Evolutionary conservation across 75 land plant genomes (phyloP).

Genomic region (Pseudotsuga menziesii): DNA sequence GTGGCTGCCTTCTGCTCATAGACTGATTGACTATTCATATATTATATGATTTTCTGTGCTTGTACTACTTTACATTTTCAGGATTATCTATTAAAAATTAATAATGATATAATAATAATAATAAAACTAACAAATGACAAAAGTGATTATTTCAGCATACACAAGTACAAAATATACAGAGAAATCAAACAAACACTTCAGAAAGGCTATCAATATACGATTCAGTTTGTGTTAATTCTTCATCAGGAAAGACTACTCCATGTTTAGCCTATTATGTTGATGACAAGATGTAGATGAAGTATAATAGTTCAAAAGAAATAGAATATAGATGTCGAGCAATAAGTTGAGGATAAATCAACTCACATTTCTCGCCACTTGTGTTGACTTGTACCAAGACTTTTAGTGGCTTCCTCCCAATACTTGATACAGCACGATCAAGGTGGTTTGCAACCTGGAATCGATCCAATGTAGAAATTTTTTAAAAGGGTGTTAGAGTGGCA

Average conservation of each 20-base stretch:
- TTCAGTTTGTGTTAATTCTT: neutral
- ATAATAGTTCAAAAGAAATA: neutral
- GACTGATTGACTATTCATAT: neutral
- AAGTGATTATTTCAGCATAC: neutral
- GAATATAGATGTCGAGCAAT: neutral
- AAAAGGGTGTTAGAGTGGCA: too few relatives aligned
- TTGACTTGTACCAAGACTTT: constrained; percentile 95
- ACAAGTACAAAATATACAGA: neutral
- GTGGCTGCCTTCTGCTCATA: neutral
- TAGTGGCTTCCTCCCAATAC: constrained; percentile 67
- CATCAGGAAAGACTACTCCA: neutral
- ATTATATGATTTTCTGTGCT: neutral
- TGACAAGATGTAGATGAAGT: neutral
- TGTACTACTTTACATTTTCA: neutral
- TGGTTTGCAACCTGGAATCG: constrained; percentile 68
- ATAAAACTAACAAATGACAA: too few relatives aligned
- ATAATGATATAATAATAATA: too few relatives aligned
- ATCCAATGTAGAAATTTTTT: too few relatives aligned
- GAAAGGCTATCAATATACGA: neutral
- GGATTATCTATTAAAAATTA: neutral
- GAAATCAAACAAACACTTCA: neutral
- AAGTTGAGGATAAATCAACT: constrained; percentile 15
- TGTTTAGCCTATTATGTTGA: neutral
- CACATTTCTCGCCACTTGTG: constrained; percentile 96
- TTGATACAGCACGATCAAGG: constrained; percentile 69